Evolutionary conservation across 768 basidiomycete genomes (phyloP).

Genomic region (Lactarius sp.): DNA sequence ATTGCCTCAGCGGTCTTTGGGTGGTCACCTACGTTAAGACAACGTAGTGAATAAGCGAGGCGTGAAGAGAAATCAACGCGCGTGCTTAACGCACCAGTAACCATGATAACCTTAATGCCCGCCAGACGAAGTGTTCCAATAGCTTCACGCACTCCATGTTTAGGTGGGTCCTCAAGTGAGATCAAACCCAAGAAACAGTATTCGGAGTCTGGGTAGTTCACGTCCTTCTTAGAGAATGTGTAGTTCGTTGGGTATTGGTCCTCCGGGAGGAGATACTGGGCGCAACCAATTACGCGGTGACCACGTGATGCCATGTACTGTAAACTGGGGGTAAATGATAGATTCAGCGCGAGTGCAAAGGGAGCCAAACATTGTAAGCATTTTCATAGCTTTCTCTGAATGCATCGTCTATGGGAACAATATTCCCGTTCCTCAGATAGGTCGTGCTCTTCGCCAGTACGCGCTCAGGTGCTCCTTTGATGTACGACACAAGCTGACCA

Average conservation of each 20-base stretch:
- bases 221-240: constrained; percentile 51
- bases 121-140: constrained; percentile 66
- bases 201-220: constrained; percentile 47
- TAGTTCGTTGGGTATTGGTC: constrained; percentile 44
- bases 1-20: constrained; percentile 73
- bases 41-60: background rate
- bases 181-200: constrained; percentile 65
- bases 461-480: constrained; percentile 69
- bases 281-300: constrained; percentile 70
- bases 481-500: constrained; percentile 49
- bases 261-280: constrained; percentile 50
- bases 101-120: constrained; percentile 76
- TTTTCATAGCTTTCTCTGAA: constrained; percentile 51
- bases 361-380: constrained; percentile 50
- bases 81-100: constrained; percentile 44
- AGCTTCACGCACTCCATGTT: constrained; percentile 66
- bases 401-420: constrained; percentile 48
- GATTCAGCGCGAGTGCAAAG: background rate
- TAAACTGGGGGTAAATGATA: background rate
- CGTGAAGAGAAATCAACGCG: background rate
- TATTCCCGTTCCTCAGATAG: constrained; percentile 49
- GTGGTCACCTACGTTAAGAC: constrained; percentile 47
- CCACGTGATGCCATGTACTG: constrained; percentile 77
- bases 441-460: constrained; percentile 60
- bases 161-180: constrained; percentile 66